A percentile compares a stretch with the other conserved stretches of the same genome.
Conservation (phyloP, 1,139 yeast species). For the Geotrichum siamense region DNA sequence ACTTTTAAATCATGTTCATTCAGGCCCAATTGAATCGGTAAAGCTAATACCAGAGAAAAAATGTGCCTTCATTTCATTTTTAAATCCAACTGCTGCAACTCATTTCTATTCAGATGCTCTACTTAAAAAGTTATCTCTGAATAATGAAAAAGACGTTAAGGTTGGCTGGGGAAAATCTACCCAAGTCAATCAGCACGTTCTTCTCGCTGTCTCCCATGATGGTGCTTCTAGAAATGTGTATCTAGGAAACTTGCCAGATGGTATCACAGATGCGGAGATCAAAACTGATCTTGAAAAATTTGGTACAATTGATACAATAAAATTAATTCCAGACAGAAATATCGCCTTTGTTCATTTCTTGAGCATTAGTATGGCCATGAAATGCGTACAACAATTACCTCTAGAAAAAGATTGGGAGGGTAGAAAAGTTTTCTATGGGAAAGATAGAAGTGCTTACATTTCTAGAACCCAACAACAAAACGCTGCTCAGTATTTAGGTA, state of each 20-base stretch:
- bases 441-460: slow-evolving; percentile 76
- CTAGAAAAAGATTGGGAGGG: slow-evolving; percentile 48
- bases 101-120: slow-evolving; percentile 48
- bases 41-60: slow-evolving; percentile 46
- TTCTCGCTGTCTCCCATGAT: slow-evolving; percentile 68
- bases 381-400: slow-evolving; percentile 62
- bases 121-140: slow-evolving; percentile 39
- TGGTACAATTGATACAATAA: slow-evolving; percentile 79
- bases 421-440: slow-evolving; percentile 74
- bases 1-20: slow-evolving; percentile 78
- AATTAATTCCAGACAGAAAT: slow-evolving; percentile 62
- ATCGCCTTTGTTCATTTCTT: slow-evolving; percentile 77
- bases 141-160: slow-evolving; percentile 39
- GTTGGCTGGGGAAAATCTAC: slow-evolving; percentile 67
- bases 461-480: slow-evolving; percentile 95
- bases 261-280: slow-evolving; percentile 55
- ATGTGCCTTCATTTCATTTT: slow-evolving; percentile 42
- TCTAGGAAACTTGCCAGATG: slow-evolving; percentile 60
- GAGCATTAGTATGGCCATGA: slow-evolving; percentile 74
- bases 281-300: slow-evolving; percentile 55
- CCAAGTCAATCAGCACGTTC: slow-evolving; percentile 62
- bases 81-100: slow-evolving; percentile 41
- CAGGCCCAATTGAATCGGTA: slow-evolving; percentile 79
- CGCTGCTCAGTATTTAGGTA: slow-evolving; percentile 90
- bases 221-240: slow-evolving; percentile 91